phyloP scores from a whole-genome alignment of 192 early-diverging fungal genomes.

The Allomyces javanicus region DNA sequence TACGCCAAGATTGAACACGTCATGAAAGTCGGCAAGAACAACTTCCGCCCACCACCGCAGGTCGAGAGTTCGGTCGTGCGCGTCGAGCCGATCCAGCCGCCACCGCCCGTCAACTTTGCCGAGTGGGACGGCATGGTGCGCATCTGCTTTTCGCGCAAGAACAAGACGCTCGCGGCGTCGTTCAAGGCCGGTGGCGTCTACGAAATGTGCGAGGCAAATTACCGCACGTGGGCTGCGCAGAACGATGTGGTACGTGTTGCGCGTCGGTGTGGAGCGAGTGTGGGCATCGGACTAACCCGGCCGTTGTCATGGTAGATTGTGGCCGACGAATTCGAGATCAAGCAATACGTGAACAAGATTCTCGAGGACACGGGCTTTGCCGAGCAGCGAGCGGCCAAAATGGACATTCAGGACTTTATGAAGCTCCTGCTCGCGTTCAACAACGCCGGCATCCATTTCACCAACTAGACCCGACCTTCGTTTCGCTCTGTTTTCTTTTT shows the following conservation, averaged over 20 bases:
- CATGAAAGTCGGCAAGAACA: constrained; percentile 96
- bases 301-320: constrained; percentile 24
- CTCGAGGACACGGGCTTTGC: constrained; percentile 45
- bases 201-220: constrained; percentile 87
- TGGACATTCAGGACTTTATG: constrained; percentile 87
- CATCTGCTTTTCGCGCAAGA: constrained; percentile 78
- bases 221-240: constrained; percentile 76
- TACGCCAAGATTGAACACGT: constrained; percentile 85
- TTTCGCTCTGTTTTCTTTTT: too few species aligned
- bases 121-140: constrained; percentile 95
- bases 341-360: constrained; percentile 51
- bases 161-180: constrained; percentile 77
- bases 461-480: constrained; percentile 1
- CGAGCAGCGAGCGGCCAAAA: constrained; percentile 65
- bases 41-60: constrained; percentile 91
- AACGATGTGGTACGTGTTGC: constrained; percentile 35
- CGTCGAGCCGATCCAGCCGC: constrained; percentile 81
- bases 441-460: constrained; percentile 77
- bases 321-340: constrained; percentile 72
- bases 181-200: constrained; percentile 75
- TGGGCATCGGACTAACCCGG: neutral
- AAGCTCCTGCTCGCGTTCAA: constrained; percentile 75
- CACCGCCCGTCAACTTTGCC: constrained; percentile 81
- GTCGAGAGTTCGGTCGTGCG: constrained; percentile 92
- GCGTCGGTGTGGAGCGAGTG: neutral